Conservation (phyloP, 495 filamentous ascomycete genomes). For the Talaromyces ruber region DNA sequence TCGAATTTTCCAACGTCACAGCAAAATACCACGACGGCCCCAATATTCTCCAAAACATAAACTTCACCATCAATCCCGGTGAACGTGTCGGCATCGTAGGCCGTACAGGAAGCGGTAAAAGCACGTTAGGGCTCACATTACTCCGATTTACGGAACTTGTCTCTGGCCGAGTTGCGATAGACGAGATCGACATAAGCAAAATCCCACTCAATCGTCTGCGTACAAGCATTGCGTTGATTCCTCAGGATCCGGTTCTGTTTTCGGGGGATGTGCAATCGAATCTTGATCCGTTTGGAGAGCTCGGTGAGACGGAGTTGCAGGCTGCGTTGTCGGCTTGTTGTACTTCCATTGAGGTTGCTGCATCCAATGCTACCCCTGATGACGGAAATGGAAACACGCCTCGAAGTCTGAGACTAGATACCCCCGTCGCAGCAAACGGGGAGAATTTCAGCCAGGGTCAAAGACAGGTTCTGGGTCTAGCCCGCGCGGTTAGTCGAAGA, state of each 20-base stretch:
- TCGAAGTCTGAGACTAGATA: constrained; percentile 18
- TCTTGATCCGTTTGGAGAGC: constrained; percentile 41
- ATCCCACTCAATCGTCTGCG: constrained; percentile 48
- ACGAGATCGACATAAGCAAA: constrained; percentile 38
- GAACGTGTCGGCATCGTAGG: constrained; percentile 53
- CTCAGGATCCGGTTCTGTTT: constrained; percentile 55
- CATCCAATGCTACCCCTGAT: constrained; percentile 13
- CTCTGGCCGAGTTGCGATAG: constrained; percentile 42
- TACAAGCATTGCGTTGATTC: constrained; percentile 48
- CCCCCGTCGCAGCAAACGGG: constrained; percentile 45
- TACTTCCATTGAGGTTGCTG: constrained; percentile 29
- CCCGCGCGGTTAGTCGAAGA: constrained; percentile 79
- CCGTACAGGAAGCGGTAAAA: constrained; percentile 56
- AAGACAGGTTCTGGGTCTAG: constrained; percentile 51
- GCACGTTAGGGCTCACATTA: constrained; percentile 47
- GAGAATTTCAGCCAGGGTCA: constrained; percentile 56
- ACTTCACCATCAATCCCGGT: constrained; percentile 40
- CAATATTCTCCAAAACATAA: constrained; percentile 41
- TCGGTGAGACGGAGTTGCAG: constrained; percentile 35
- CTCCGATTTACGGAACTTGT: constrained; percentile 43
- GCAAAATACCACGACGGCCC: constrained; percentile 42
- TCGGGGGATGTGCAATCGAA: constrained; percentile 47
- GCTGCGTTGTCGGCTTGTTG: constrained; percentile 32
- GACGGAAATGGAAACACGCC: constrained; percentile 12
- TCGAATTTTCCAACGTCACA: constrained; percentile 41